These are phyloP conservation scores for Ceratocystis variospora DNA, from an alignment of 2,329 filamentous ascomycete genomes.

Conservation along the genomic window DNA sequence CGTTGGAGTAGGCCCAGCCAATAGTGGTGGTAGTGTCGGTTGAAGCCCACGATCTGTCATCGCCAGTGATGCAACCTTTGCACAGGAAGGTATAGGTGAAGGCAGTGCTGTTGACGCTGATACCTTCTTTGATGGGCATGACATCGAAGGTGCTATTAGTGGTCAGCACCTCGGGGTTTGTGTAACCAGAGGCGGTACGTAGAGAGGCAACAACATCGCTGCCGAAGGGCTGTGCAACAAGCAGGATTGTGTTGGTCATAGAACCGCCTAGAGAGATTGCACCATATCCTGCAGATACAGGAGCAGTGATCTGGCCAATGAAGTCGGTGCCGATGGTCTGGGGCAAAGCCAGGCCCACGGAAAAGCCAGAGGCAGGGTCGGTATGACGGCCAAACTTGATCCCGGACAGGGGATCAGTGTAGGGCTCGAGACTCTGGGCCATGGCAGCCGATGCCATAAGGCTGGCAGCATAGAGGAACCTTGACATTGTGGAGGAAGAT, in stretches of 20 bases:
- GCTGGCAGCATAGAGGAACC: constrained; percentile 9
- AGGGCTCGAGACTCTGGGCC: constrained; percentile 22
- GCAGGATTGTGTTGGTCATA: constrained; percentile 36
- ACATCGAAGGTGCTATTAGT: constrained; percentile 28
- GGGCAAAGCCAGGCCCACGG: constrained; percentile 38
- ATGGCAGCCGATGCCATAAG: constrained; percentile 13
- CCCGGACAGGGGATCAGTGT: constrained; percentile 32
- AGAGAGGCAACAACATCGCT: constrained; percentile 28
- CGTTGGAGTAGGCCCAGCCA: constrained; percentile 30
- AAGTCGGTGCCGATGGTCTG: constrained; percentile 37
- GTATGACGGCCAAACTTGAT: constrained; percentile 32
- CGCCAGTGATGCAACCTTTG: constrained; percentile 29
- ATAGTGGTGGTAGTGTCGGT: constrained; percentile 26
- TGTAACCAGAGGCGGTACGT: constrained; percentile 30
- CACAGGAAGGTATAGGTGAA: constrained; percentile 43
- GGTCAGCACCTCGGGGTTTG: constrained; percentile 33
- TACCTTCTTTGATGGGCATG: constrained; percentile 37
- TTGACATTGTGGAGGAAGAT: constrained; percentile 9
- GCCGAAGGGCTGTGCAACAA: constrained; percentile 37
- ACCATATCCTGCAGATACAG: constrained; percentile 33
- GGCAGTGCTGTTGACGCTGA: constrained; percentile 39
- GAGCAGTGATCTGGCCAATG: constrained; percentile 39
- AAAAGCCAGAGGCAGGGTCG: constrained; percentile 28
- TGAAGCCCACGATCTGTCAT: constrained; percentile 22
- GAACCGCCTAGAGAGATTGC: constrained; percentile 34